Base-by-base conservation (phyloP, 2,329 filamentous ascomycete species). In the Penicillium sp. region DNA sequence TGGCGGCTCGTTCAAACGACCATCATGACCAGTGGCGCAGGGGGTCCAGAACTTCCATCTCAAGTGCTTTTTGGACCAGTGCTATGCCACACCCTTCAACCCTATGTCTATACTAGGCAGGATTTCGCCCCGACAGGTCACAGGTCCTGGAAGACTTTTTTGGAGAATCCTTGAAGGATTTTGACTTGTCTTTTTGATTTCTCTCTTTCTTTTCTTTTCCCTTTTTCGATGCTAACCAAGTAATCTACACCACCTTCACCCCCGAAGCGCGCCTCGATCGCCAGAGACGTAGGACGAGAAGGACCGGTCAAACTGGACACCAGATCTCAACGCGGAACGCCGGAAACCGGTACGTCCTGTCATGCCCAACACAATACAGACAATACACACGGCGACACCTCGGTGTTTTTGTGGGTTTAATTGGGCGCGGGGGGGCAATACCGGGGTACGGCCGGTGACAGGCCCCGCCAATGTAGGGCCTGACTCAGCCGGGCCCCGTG, bases 401-500 rank as follows among this genome's bases (percentile, higher is more conserved):
- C n/a, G n/a, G n/a, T n/a, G n/a, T n/a, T n/a, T n/a, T n/a, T n/a
- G n/a, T n/a, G n/a, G n/a, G 7, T 1, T 20, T 36, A 11, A 30
- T 30, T 21, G 25, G 25, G 31, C 26, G 29, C 29, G 16, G 26
- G 27, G n/a, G 14, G 21, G 35, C n/a, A n/a, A 41, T 50, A 50
- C 47, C 47, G 47, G 44, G 44, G 47, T 39, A 39, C 29, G 30
- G 18, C 40, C 43, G 46, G 36, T 30, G 28, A 38, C 40, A 26
- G 10, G n/a, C 27, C 11, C 25, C 15, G 21, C 5, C 15, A 35
- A 13, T 32, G 36, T 44, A 33, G 23, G 27, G 19, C 7, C n/a
- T n/a, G n/a, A 27, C 14, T 9, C 14, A 27, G 14, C 14, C 25
- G 27, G 45, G 45, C 51, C 52, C 48, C 52, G 52, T 55, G 52